Evolutionary conservation across 139 green algal genomes (phyloP).

Genomic region (Medakamo hakoo): DNA sequence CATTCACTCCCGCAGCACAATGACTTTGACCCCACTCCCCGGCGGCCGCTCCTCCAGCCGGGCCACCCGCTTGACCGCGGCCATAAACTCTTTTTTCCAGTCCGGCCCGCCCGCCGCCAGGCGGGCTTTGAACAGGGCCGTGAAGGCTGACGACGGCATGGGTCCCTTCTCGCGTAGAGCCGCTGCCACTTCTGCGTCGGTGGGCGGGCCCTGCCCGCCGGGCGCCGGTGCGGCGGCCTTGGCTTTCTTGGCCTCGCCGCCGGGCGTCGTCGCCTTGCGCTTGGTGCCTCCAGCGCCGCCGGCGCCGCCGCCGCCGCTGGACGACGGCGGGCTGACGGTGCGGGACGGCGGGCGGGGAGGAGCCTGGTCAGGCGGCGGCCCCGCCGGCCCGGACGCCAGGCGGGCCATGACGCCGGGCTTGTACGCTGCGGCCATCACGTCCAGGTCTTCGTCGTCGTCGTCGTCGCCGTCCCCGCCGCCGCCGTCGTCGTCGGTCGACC

Average conservation of each 20-base stretch:
- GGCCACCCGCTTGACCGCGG: neutral
- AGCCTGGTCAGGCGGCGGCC: too few species aligned
- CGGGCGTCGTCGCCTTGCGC: neutral
- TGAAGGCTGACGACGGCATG: neutral
- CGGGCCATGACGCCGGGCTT: neutral
- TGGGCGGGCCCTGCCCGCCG: neutral
- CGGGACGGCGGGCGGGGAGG: neutral
- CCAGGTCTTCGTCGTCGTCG: neutral
- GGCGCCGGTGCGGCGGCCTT: neutral
- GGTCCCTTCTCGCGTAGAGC: neutral
- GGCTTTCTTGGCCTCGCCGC: neutral
- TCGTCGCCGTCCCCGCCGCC: neutral
- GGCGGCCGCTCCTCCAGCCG: neutral
- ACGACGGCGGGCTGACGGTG: too few species aligned
- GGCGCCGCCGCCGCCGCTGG: too few species aligned
- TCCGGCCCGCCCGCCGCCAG: neutral
- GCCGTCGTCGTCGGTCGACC: too few species aligned
- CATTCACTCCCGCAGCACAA: neutral
- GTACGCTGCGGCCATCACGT: neutral
- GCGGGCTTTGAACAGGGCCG: neutral
- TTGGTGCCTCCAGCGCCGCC: too few species aligned
- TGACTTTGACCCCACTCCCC: neutral
- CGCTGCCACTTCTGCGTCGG: neutral
- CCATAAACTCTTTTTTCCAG: neutral
- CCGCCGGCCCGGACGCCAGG: too few species aligned